Evolutionary conservation across 345 rosid species (phyloP).

Genomic region (Raphanus sativus): DNA sequence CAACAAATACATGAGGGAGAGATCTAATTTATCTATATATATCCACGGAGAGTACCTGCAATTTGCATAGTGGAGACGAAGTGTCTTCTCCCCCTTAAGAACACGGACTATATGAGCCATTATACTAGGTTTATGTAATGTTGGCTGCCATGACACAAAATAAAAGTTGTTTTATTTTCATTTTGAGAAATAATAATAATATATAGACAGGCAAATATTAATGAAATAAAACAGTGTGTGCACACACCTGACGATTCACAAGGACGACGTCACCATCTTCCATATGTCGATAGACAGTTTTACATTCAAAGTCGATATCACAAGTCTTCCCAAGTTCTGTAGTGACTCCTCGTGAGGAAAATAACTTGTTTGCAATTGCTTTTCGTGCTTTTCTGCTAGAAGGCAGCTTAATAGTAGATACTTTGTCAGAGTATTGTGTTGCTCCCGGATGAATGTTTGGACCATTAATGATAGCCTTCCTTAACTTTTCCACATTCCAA

Average conservation of each 20-base stretch:
- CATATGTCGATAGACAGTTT: slow-evolving; percentile 82
- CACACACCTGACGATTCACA: slow-evolving; percentile 86
- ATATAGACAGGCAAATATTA: not conserved
- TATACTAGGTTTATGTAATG: slow-evolving; percentile 96
- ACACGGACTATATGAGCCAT: slow-evolving; percentile 97
- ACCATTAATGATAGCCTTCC: slow-evolving; percentile 82
- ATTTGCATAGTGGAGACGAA: slow-evolving; percentile 98
- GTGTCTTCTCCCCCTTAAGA: slow-evolving; percentile 87
- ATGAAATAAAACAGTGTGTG: slow-evolving; percentile 4
- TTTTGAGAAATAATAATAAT: not conserved
- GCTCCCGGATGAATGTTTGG: slow-evolving; percentile 90
- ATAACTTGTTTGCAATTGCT: slow-evolving; percentile 68
- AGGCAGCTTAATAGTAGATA: slow-evolving; percentile 55
- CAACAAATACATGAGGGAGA: not conserved
- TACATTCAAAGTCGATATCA: slow-evolving; percentile 70
- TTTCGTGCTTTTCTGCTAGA: slow-evolving; percentile 51
- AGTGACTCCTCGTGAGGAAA: slow-evolving; percentile 73
- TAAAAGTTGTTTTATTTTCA: not conserved
- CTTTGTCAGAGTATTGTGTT: slow-evolving; percentile 77
- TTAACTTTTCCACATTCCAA: slow-evolving; percentile 73
- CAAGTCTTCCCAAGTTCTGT: slow-evolving; percentile 58
- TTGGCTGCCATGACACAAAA: slow-evolving; percentile 66
- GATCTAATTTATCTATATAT: not conserved
- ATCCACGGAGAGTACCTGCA: slow-evolving; percentile 65
- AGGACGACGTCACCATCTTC: slow-evolving; percentile 93